phyloP scores from a whole-genome alignment of 345 rosid genomes.

The Lepidium didymum region DNA sequence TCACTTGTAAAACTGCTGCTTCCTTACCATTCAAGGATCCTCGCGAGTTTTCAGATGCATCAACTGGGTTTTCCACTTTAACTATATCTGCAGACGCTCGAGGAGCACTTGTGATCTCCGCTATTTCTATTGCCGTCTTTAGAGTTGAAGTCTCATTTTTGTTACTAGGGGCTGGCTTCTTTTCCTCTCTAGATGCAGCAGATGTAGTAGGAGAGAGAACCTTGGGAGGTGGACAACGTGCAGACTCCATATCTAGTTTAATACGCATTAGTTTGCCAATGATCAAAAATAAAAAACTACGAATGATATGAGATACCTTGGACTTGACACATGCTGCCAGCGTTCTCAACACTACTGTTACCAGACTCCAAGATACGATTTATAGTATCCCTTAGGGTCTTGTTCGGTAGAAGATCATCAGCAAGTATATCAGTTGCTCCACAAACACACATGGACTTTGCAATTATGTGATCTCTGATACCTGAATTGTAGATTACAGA shows the following conservation, averaged over 20 bases:
- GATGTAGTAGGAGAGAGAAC: slow-evolving; percentile 66
- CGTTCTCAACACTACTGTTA: slow-evolving; percentile 79
- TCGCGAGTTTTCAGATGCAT: slow-evolving; percentile 53
- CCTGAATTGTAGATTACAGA: slow-evolving; percentile 38
- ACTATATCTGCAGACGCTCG: slow-evolving; percentile 37
- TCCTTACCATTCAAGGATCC: slow-evolving; percentile 70
- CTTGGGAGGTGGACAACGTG: slow-evolving; percentile 60
- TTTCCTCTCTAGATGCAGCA: slow-evolving; percentile 68
- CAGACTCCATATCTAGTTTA: slow-evolving; percentile 67
- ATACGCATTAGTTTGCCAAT: background rate
- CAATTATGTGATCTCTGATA: slow-evolving; percentile 74
- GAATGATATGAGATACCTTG: slow-evolving; percentile 53
- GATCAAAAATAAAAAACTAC: background rate
- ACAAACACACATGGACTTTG: slow-evolving; percentile 72
- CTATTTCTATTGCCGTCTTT: slow-evolving; percentile 36
- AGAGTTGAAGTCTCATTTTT: slow-evolving; percentile 35
- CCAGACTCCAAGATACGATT: slow-evolving; percentile 91
- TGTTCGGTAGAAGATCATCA: slow-evolving; percentile 94
- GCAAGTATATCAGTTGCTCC: slow-evolving; percentile 75
- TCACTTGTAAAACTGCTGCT: slow-evolving; percentile 51
- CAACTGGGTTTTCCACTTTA: slow-evolving; percentile 35
- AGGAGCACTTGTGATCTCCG: slow-evolving; percentile 38
- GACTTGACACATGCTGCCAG: slow-evolving; percentile 69
- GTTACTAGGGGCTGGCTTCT: slow-evolving; percentile 52
- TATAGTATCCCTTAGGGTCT: slow-evolving; percentile 87